phyloP scores from a whole-genome alignment of 768 basidiomycete species.

The Clitopilus hobsonii region DNA sequence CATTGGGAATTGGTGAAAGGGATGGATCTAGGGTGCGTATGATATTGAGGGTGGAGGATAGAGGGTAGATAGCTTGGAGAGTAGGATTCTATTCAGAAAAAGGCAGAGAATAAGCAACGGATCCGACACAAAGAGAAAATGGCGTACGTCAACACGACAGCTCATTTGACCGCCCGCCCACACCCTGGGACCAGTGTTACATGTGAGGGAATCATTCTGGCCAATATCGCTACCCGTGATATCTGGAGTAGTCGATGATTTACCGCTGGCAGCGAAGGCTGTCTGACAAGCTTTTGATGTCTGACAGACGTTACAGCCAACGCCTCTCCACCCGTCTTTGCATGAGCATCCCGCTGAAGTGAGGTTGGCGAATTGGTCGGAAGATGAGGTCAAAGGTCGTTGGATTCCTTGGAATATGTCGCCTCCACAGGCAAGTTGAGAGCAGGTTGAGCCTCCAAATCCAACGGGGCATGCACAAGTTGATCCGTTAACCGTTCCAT shows the following conservation, averaged over 20 bases:
- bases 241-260: conserved; percentile 25
- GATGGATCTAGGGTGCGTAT: conserved; percentile 68
- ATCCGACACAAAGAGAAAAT: no score
- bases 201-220: conserved; percentile 65
- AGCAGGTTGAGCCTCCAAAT: conserved; percentile 70
- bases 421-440: conserved; percentile 72
- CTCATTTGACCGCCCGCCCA: conserved; percentile 82
- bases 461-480: conserved; percentile 77
- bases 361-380: conserved; percentile 54
- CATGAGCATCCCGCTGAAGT: conserved; percentile 68
- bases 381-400: conserved; percentile 43
- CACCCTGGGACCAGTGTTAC: conserved; percentile 65
- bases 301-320: conserved; percentile 78
- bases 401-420: conserved; percentile 70
- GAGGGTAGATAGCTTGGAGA: conserved; percentile 69
- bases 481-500: conserved; percentile 52
- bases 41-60: conserved; percentile 70
- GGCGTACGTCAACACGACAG: conserved; percentile 74
- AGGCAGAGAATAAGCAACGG: conserved; percentile 1
- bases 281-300: conserved; percentile 61
- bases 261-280: conserved; percentile 44
- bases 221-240: conserved; percentile 21
- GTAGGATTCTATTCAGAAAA: conserved; percentile 73
- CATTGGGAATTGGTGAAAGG: conserved; percentile 63
- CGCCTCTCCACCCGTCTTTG: conserved; percentile 69